Evolutionary conservation across 108 stramenopile species (phyloP), one percentile per base, ranked within the genome.

Genomic region (Schizochytrium sp.): DNA sequence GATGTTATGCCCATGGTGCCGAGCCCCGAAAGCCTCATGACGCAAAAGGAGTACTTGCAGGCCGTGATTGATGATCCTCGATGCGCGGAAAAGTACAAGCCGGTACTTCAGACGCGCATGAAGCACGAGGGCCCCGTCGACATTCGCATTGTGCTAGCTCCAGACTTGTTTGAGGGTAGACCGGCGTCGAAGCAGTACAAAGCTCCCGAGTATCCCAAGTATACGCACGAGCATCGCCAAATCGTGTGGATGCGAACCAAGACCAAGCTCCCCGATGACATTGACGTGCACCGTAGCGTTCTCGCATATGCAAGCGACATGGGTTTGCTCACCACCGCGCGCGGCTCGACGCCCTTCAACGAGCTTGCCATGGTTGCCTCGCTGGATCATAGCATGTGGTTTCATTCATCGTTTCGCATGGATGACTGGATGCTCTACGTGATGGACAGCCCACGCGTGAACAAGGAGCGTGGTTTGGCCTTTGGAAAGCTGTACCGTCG

Each of bases 341-440:
- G 28, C 12, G 72, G 48, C 43, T 44, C 72, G 34, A 43, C 19
- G 0, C 72, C 72, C 19, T 25, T 89, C 71, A 16, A 89, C 19
- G 72, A 76, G 25, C 16, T 88, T 48, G 18, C 12, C 18, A 88
- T 90, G 60, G 44, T 90, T 5, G 60, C 90, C 28, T 90, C 90
- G 28, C 71, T 90, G 23, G 90, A 90, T 34, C 90, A 90, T 72
- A 51, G 47, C 51, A 90, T 90, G 87, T 90, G 90, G 90, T 90
- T 88, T 34, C 90, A 90, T 63, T 21, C 43, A 5, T 48, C 87
- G 28, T 90, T 90, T 25, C 60, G 87, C n/a, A 58, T 87, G 44
- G 87, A 88, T n/a, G 87, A 90, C 14, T 90, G 90, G 90, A 90
- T 90, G 90, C 88, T 90, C 18, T 90, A 88, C 88, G 90, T 87